These are phyloP conservation scores for Rhynchospora breviuscula DNA, from an alignment of 176 grass and related monocot species.

Conservation along the genomic window DNA sequence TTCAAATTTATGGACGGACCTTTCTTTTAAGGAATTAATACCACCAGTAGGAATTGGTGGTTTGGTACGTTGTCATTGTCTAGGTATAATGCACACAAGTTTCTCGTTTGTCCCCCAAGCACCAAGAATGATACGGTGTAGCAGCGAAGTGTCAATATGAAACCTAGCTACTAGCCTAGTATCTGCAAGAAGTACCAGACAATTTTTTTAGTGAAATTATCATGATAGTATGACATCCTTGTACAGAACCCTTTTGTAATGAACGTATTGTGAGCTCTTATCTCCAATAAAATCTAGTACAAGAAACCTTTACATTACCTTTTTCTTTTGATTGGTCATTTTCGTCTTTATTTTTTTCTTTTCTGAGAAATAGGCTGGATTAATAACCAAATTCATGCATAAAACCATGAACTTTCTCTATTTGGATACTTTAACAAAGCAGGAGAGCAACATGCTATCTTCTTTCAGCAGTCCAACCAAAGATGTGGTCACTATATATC, in stretches of 20 bases:
- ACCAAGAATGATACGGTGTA: background rate
- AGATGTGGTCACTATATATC: conserved; percentile 3
- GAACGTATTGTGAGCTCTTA: background rate
- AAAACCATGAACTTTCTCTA: background rate
- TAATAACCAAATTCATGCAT: conserved; percentile 6
- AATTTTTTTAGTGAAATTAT: background rate
- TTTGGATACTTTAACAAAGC: conserved; percentile 5
- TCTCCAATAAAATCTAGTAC: background rate
- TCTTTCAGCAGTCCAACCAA: background rate
- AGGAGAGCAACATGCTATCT: conserved; percentile 3
- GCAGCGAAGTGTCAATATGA: background rate
- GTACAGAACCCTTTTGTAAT: too few species aligned
- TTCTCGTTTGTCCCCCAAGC: background rate
- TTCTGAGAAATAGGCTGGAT: background rate
- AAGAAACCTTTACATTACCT: background rate
- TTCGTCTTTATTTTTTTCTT: background rate
- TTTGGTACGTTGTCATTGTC: background rate
- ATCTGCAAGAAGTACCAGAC: background rate
- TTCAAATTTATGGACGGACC: too few species aligned
- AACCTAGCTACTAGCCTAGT: background rate
- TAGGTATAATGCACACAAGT: background rate
- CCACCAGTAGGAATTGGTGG: background rate
- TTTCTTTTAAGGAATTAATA: background rate
- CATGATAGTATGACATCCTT: too few species aligned
- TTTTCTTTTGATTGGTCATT: background rate